Conservation (phyloP, 768 basidiomycete genomes). For the Termitomyces sp. region DNA sequence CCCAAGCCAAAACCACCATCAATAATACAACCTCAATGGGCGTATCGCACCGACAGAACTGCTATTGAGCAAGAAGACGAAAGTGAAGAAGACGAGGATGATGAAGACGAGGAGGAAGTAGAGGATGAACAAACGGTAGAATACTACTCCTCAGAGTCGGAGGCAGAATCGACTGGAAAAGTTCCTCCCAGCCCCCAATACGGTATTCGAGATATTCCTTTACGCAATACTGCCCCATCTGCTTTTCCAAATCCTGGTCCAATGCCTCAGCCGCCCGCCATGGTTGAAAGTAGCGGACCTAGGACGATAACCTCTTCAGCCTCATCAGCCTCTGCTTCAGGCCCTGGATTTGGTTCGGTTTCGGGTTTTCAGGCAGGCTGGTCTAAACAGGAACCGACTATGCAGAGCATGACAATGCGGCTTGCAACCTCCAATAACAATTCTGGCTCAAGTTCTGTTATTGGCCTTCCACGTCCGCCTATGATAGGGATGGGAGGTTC, state of each 20-base stretch:
- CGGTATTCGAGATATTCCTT: conserved; percentile 45
- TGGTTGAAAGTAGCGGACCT: conserved; percentile 3
- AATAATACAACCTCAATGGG: neutral
- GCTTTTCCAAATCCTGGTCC: conserved; percentile 7
- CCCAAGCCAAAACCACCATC: conserved; percentile 2
- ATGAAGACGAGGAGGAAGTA: neutral
- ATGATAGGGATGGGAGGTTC: conserved; percentile 5
- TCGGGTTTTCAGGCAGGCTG: conserved; percentile 3
- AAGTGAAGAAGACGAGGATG: neutral
- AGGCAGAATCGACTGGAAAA: conserved; percentile 8
- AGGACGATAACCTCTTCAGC: conserved; percentile 2
- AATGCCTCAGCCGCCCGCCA: conserved; percentile 11
- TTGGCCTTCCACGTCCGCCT: conserved; percentile 12
- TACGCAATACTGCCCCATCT: neutral
- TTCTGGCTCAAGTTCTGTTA: neutral
- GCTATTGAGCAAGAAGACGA: neutral
- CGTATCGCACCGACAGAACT: neutral
- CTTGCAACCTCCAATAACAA: conserved; percentile 11
- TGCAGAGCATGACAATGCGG: conserved; percentile 20
- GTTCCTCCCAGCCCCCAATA: conserved; percentile 33
- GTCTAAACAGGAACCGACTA: conserved; percentile 2
- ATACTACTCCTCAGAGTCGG: conserved; percentile 16
- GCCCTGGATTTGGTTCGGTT: neutral
- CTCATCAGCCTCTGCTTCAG: neutral
- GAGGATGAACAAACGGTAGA: conserved; percentile 18